Evolutionary conservation across 2,329 filamentous ascomycete species (phyloP).

Genomic region (Ophiostoma quercus): DNA sequence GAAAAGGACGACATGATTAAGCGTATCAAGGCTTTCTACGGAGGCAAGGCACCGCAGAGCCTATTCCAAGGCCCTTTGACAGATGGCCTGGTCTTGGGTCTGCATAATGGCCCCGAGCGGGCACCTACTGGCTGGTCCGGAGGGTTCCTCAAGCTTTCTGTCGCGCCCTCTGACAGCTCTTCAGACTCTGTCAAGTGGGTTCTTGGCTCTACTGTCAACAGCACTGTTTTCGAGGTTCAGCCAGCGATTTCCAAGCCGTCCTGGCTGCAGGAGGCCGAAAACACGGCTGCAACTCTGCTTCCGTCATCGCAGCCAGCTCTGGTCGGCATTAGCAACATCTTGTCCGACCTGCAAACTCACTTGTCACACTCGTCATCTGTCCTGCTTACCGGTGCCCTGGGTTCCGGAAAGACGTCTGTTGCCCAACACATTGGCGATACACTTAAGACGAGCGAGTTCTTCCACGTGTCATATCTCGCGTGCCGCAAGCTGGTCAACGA

Average conservation of each 20-base stretch:
- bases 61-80: conserved; percentile 80
- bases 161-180: conserved; percentile 25
- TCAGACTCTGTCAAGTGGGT: conserved; percentile 61
- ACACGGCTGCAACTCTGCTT: conserved; percentile 41
- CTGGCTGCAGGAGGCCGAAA: conserved; percentile 40
- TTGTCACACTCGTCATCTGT: conserved; percentile 84
- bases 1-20: conserved; percentile 73
- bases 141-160: conserved; percentile 72
- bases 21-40: conserved; percentile 67
- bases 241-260: conserved; percentile 62
- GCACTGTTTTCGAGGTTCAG: conserved; percentile 70
- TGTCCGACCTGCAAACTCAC: conserved; percentile 68
- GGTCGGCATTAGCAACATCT: conserved; percentile 76
- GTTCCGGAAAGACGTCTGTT: conserved; percentile 82
- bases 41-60: conserved; percentile 51
- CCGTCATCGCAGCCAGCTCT: conserved; percentile 47
- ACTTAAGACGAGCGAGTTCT: conserved; percentile 67
- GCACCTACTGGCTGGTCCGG: conserved; percentile 61
- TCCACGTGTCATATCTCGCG: conserved; percentile 78
- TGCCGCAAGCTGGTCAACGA: conserved; percentile 85
- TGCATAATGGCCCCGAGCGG: conserved; percentile 48
- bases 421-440: conserved; percentile 69
- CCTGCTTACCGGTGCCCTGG: conserved; percentile 79
- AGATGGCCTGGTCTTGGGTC: conserved; percentile 72
- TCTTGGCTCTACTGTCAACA: conserved; percentile 64